Evolutionary conservation across 441 rosid species (phyloP).

Genomic region (Pelargonium fulgidum): DNA sequence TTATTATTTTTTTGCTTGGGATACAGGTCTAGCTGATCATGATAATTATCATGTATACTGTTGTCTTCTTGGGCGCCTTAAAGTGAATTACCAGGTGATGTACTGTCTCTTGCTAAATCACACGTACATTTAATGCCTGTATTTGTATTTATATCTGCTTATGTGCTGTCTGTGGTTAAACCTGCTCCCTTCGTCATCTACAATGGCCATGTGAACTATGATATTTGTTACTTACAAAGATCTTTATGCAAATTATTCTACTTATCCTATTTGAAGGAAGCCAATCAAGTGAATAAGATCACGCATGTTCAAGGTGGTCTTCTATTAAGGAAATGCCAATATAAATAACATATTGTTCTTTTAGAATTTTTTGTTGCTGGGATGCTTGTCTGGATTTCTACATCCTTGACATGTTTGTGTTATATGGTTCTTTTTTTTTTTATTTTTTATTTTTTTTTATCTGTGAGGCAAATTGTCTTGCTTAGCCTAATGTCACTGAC

Average conservation of each 20-base stretch:
- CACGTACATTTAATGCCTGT: background rate
- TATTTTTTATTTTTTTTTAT: background rate
- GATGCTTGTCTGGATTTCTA: background rate
- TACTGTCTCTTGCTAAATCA: background rate
- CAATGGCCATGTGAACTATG: background rate
- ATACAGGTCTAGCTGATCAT: slow-evolving; percentile 96
- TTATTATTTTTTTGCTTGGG: slow-evolving; percentile 14
- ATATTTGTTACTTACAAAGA: background rate
- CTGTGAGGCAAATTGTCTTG: background rate
- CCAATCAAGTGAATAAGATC: background rate
- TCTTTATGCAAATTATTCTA: background rate
- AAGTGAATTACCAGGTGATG: slow-evolving; percentile 87
- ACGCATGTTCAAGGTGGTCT: background rate
- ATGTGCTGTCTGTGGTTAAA: slow-evolving; percentile 2
- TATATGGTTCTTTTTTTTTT: background rate
- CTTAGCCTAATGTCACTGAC: background rate
- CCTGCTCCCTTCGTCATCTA: background rate
- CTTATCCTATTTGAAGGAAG: slow-evolving; percentile 2
- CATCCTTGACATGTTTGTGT: background rate
- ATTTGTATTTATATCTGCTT: background rate
- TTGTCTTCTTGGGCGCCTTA: slow-evolving; percentile 97
- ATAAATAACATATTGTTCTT: background rate
- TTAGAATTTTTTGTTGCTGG: slow-evolving; percentile 2
- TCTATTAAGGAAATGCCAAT: slow-evolving; percentile 1
- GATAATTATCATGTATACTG: slow-evolving; percentile 98